Evolutionary conservation across 805 yeast species (phyloP).

Genomic region (Metschnikowia peoriensis): DNA sequence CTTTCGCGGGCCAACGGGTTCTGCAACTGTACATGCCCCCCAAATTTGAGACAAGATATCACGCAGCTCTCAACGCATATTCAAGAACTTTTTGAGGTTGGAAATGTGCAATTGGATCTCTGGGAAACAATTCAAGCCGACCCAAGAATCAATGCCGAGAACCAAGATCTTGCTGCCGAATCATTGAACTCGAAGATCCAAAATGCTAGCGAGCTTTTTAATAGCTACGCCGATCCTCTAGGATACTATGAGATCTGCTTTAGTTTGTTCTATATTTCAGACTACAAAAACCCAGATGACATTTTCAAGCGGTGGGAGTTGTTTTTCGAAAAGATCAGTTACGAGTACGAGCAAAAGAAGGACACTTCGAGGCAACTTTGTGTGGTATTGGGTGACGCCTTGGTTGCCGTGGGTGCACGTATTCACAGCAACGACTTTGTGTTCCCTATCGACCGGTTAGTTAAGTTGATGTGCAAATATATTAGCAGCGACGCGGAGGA

Average conservation of each 20-base stretch:
- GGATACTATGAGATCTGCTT: conserved; percentile 84
- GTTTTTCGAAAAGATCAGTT: conserved; percentile 52
- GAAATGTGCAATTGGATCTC: conserved; percentile 77
- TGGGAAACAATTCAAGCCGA: conserved; percentile 50
- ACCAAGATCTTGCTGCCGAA: conserved; percentile 49
- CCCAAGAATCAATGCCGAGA: conserved; percentile 45
- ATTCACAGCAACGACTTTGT: conserved; percentile 69
- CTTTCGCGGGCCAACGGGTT: conserved; percentile 91
- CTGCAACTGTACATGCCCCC: conserved; percentile 81
- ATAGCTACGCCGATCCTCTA: conserved; percentile 81
- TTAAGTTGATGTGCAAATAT: conserved; percentile 62
- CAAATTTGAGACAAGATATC: conserved; percentile 73
- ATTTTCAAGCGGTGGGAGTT: conserved; percentile 78
- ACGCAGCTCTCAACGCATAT: conserved; percentile 65
- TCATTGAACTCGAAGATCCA: conserved; percentile 64
- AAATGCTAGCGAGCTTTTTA: conserved; percentile 75
- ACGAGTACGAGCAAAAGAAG: conserved; percentile 27
- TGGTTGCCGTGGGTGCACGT: conserved; percentile 57
- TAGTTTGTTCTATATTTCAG: conserved; percentile 76
- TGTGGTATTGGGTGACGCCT: conserved; percentile 35
- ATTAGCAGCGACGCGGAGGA: conserved; percentile 38
- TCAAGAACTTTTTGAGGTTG: conserved; percentile 80
- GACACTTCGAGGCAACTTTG: conserved; percentile 35
- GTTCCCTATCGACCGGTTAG: conserved; percentile 72
- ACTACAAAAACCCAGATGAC: conserved; percentile 80